Evolutionary conservation across 345 rosid species (phyloP), one percentile per base, ranked within the genome.

Genomic region (Schrenkiella parvula): DNA sequence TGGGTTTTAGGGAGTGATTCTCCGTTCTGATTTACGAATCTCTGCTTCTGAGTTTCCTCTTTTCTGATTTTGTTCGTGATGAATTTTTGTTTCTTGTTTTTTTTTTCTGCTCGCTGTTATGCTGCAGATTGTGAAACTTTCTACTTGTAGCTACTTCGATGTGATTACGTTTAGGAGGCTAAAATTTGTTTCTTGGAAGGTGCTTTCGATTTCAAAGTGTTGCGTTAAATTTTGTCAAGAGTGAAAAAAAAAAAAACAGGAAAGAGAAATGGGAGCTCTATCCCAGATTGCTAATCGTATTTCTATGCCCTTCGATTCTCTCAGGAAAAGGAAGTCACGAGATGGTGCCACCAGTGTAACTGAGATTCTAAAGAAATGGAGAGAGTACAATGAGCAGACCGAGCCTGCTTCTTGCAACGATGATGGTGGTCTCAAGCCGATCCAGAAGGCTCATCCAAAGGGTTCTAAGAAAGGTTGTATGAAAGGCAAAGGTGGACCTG

Each of bases 401-500:
- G 80, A 82, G 10, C 63, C 87, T 18, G 44, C 50, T 44, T 46
- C 44, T 54, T 43, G 43, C 21, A 14, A 38, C 37, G 29, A 71
- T 54, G 12, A 12, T 8, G 82, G 22, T 18, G 69, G 46, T 7
- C 69, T 64, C 18, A 70, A 17, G 37, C 79, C 78, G 1, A 23
- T 18, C 0, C 81, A 83, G 1, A 91, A 77, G 77, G 80, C 72
- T 31, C 95, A 87, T 12, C 79, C 91, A 0, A 84, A 84, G 76
- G 97, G 98, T 6, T 90, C 97, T 0, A 92, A 48, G 48, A 92
- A 87, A 19, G 97, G 97, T 4, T 90, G 98, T 55, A 92, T 92
- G 98, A 92, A 80, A 69, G 98, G 98, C 9, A 90, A 92, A 74
- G 97, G 97, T n/a, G 97, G 98, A 4, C 97, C 98, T 0, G 89